Evolutionary conservation across 768 basidiomycete genomes (phyloP), one percentile per base, ranked within the genome.

Genomic region (Cyclocybe aegerita): DNA sequence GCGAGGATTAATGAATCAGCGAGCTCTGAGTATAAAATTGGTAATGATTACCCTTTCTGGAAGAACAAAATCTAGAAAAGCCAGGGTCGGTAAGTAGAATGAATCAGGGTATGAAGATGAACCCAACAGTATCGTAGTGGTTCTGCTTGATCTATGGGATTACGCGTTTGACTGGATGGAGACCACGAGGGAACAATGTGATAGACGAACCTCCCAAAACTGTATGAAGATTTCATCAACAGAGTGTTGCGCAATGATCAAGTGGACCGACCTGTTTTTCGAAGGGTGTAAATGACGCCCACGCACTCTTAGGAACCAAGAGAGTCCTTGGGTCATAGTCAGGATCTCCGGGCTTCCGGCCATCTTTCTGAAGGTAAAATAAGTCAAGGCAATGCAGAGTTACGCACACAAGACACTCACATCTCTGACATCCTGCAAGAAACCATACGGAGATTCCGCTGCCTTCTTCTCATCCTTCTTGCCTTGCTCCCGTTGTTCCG

Each of bases 281-380:
- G 63, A 99, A 99, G 0, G 95, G 93, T 2, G 94, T 96, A 60
- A 99, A 96, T 0, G 74, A 73, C 23, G 74, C 73, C 93, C 94
- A 96, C 0, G 85, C 83, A 38, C 72, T 78, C 29, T 77, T 67
- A 0, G 95, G 95, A 46, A 99, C 80, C 62, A 78, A 81, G 31
- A 98, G 67, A 0, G 97, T 97, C 43, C 95, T 76, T 5, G 91
- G 91, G 60, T 99, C 96, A 60, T 98, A 98, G 10, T 86, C 82
- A 0, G 88, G 83, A 54, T 96, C 81, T n/a, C 81, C 83, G 17
- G 91, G 90, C 48, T 79, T 74, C 43, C 81, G 74, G 1, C 85
- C 81, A 58, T 97, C 92, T 77, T 88, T 93, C 91, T 93, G 56
- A 41, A 47, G 8, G 43, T 34, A 7, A 36, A 32, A 31, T 7